phyloP scores from a whole-genome alignment of 2,329 filamentous ascomycete species.

The Arthrobotrys pseudoclavata region DNA sequence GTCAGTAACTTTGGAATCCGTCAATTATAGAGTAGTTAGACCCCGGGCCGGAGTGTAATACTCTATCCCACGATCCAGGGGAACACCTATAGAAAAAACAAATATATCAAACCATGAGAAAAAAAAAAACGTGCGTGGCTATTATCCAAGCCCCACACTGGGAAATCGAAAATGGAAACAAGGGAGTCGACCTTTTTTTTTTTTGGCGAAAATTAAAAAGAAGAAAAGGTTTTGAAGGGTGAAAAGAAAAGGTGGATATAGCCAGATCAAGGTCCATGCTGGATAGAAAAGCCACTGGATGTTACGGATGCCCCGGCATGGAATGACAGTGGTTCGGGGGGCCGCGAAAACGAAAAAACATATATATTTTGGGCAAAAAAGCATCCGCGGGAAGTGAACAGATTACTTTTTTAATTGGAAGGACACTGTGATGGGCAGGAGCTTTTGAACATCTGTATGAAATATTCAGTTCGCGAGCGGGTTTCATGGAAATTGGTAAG shows the following conservation, averaged over 20 bases:
- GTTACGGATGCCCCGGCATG: slow-evolving; percentile 49
- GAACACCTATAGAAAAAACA: slow-evolving; percentile 6
- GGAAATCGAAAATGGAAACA: slow-evolving; percentile 41
- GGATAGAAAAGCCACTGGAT: slow-evolving; percentile 8
- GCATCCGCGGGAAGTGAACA: slow-evolving; percentile 36
- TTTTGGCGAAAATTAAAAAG: slow-evolving; percentile 1
- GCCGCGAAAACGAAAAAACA: neutral
- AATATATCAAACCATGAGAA: neutral
- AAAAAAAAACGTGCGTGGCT: slow-evolving; percentile 27
- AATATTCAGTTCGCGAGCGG: slow-evolving; percentile 24
- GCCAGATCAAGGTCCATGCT: slow-evolving; percentile 12
- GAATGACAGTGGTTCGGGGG: slow-evolving; percentile 51
- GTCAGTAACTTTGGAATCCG: neutral
- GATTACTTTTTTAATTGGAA: slow-evolving; percentile 9
- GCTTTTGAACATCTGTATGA: slow-evolving; percentile 5
- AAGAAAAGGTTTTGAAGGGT: too few relatives aligned
- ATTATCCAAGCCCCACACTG: slow-evolving; percentile 48
- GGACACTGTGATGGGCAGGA: neutral
- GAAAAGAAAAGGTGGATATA: slow-evolving; percentile 17
- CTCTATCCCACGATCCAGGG: slow-evolving; percentile 32
- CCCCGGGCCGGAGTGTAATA: slow-evolving; percentile 40
- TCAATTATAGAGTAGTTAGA: slow-evolving; percentile 5
- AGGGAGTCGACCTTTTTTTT: neutral
- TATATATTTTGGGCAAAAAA: slow-evolving; percentile 15
- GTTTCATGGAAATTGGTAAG: slow-evolving; percentile 4